Evolutionary conservation across 1,284 basidiomycete genomes (phyloP).

Genomic region (Sanguinoderma infundibulare): DNA sequence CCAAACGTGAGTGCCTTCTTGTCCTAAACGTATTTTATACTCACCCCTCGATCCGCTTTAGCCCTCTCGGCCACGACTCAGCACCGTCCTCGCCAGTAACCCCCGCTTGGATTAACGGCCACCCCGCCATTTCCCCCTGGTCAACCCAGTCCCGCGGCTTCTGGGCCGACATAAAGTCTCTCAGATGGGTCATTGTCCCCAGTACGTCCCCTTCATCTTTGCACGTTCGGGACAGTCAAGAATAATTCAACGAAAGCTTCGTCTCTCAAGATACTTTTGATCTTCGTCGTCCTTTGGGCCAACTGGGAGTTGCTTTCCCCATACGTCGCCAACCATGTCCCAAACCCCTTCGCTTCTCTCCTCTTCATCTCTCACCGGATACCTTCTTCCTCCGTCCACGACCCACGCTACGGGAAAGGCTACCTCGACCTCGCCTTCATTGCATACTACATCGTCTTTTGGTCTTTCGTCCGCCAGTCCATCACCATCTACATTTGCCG

Average conservation of each 20-base stretch:
- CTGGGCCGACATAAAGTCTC: slow-evolving; percentile 51
- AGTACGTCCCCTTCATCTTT: slow-evolving; percentile 45
- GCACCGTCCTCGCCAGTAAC: slow-evolving; percentile 15
- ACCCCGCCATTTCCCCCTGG: slow-evolving; percentile 21
- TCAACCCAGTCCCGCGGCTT: slow-evolving; percentile 40
- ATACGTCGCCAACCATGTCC: slow-evolving; percentile 49
- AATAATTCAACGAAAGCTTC: slow-evolving; percentile 47
- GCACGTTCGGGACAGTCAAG: not conserved
- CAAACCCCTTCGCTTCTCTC: slow-evolving; percentile 80
- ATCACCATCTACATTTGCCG: slow-evolving; percentile 73
- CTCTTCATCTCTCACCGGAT: slow-evolving; percentile 80
- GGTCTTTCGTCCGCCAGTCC: slow-evolving; percentile 88
- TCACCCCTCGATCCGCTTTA: not conserved
- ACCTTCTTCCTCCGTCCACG: slow-evolving; percentile 54
- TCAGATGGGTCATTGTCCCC: slow-evolving; percentile 79
- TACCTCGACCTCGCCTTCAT: slow-evolving; percentile 85
- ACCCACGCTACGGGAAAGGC: slow-evolving; percentile 78
- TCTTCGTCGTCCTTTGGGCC: slow-evolving; percentile 74
- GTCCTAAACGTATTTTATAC: not conserved
- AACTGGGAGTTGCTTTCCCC: slow-evolving; percentile 72
- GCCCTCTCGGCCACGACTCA: slow-evolving; percentile 14
- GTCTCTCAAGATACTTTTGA: slow-evolving; percentile 72
- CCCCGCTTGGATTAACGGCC: not conserved
- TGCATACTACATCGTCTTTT: slow-evolving; percentile 88
- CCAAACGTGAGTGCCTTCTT: slow-evolving; percentile 52